Base-by-base conservation (phyloP, 2,329 filamentous ascomycete genomes). In the Calcarisporium arbuscula region DNA sequence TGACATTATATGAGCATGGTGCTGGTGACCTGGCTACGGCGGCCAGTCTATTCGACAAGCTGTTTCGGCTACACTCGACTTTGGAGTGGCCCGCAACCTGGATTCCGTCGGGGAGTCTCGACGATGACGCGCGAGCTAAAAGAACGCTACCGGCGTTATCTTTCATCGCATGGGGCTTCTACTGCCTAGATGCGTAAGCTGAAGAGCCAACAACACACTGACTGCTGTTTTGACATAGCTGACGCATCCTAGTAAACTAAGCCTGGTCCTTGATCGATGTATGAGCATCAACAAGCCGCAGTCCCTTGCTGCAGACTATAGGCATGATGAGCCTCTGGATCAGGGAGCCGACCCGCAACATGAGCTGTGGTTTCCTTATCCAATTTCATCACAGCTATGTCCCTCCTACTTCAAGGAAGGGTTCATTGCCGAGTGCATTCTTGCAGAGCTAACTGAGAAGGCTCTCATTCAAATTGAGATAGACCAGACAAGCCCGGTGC, bases 151-250 rank as follows among this genome's bases (percentile, higher is more conserved):
- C 29, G 5, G 47, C 44, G 2, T 6, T 42, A 6, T 39, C 40
- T 4, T 36, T 29, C 4, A 44, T 47, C 5, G 16, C 39, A 5
- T 51, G 47, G 44, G 49, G 48, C 3, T 39, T 52, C 7, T 50
- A 49, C 18, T 42, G 33, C 34, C 29, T 50, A 8, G 42, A 50
- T 11, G 36, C 35, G 49, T 49, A 35, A 30, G 50, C 20, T 7
- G 34, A 34, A 10, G 8, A 12, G 14, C 18, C 29, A 18, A 28
- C 36, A 4, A 32, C 14, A 14, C 16, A 8, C n/a, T n/a, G n/a
- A n/a, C n/a, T n/a, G n/a, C n/a, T n/a, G n/a, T n/a, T n/a, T n/a
- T n/a, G n/a, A n/a, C n/a, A n/a, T n/a, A n/a, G n/a, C n/a, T n/a
- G n/a, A n/a, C n/a, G n/a, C n/a, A n/a, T n/a, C n/a, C n/a, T n/a